Evolutionary conservation across 257 asterid genomes (phyloP).

Genomic region (Phtheirospermum japonicum): DNA sequence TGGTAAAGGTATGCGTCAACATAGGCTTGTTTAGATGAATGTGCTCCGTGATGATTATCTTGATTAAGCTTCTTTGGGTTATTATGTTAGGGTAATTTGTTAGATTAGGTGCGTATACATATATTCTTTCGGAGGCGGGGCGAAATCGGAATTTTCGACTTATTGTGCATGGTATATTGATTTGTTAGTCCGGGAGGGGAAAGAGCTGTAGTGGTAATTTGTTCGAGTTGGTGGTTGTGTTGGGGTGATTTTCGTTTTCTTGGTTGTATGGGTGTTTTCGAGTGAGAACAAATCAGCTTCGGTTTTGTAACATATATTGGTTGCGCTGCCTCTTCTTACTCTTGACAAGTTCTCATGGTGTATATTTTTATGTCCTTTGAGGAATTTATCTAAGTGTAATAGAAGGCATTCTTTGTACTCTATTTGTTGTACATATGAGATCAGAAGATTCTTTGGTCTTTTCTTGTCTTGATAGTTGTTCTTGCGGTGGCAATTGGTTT

Average conservation of each 20-base stretch:
- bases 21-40: constrained; percentile 55
- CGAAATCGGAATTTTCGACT: constrained; percentile 33
- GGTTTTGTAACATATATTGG: constrained; percentile 30
- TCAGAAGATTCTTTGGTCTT: constrained; percentile 30
- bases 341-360: constrained; percentile 38
- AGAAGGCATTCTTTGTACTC: constrained; percentile 50
- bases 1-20: constrained; percentile 87
- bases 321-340: constrained; percentile 27
- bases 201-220: constrained; percentile 37
- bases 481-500: background rate
- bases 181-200: constrained; percentile 52
- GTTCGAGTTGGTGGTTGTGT: constrained; percentile 35
- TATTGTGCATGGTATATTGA: constrained; percentile 54
- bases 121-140: constrained; percentile 82
- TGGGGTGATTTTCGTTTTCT: constrained; percentile 24
- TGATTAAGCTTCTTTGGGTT: constrained; percentile 35
- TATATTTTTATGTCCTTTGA: constrained; percentile 42
- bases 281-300: constrained; percentile 44
- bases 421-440: constrained; percentile 52
- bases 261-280: constrained; percentile 35
- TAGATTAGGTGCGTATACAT: constrained; percentile 40
- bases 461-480: constrained; percentile 3
- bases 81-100: constrained; percentile 32
- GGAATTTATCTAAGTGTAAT: constrained; percentile 41
- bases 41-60: constrained; percentile 6